phyloP scores from a whole-genome alignment of 2,329 filamentous ascomycete genomes.

The Aspergillus ochraceus region DNA sequence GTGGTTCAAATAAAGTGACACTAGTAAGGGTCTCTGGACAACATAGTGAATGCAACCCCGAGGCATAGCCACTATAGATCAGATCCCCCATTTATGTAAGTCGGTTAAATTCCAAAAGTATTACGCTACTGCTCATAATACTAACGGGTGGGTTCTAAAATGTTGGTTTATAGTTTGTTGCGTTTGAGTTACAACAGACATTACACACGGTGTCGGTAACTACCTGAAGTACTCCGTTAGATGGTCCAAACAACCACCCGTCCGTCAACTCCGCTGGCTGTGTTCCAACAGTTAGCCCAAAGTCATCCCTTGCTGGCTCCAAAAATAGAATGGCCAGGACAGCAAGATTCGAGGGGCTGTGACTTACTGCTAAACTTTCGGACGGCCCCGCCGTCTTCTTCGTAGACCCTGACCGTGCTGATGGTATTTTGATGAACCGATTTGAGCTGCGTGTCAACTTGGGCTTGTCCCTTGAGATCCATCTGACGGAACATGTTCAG shows the following conservation, averaged over 20 bases:
- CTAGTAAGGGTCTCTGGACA: too few relatives aligned
- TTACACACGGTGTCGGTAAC: too few relatives aligned
- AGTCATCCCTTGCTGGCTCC: neutral
- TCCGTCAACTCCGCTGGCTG: conserved; percentile 80
- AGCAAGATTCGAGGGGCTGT: neutral
- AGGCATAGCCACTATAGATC: too few relatives aligned
- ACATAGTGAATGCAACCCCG: too few relatives aligned
- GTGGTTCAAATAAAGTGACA: too few relatives aligned
- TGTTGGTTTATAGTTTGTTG: too few relatives aligned
- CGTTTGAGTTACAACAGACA: too few relatives aligned
- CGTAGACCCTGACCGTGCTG: conserved; percentile 76
- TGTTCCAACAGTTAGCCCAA: conserved; percentile 4
- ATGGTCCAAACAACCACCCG: conserved; percentile 76
- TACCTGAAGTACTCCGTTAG: conserved; percentile 39
- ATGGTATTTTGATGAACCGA: conserved; percentile 98
- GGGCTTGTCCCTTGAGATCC: conserved; percentile 92
- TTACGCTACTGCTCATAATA: too few relatives aligned
- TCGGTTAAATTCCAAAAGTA: too few relatives aligned
- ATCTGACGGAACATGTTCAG: conserved; percentile 98
- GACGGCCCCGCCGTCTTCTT: conserved; percentile 64
- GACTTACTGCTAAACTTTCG: conserved; percentile 82
- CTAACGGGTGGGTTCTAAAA: too few relatives aligned
- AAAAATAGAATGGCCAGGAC: neutral
- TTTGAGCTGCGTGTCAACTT: conserved; percentile 90
- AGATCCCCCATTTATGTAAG: too few relatives aligned